Evolutionary conservation across 345 rosid genomes (phyloP), one percentile per base, ranked within the genome.

Genomic region (Salix udensis): DNA sequence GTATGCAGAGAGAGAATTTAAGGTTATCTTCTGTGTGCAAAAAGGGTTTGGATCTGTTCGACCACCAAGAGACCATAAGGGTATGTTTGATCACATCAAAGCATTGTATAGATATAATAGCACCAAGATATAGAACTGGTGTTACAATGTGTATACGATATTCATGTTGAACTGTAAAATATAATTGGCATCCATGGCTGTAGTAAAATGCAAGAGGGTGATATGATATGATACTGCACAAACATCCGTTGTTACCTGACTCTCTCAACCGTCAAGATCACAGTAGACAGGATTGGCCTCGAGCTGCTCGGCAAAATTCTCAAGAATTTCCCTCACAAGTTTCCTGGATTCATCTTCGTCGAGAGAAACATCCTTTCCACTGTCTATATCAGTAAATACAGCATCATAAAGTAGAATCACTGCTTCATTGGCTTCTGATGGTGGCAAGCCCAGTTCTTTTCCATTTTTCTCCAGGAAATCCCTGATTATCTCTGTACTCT

Each of bases 371-470:
- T 73, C 70, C 79, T 84, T 78, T 73, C 26, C 72, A 37, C 55
- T 79, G 64, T 60, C 83, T 42, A 83, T 55, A 46, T 82, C 88
- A 39, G 89, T 77, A 62, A 91, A 87, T 55, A 90, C 84, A 1
- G 82, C 83, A 73, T 89, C 90, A 30, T 92, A 92, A 19, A 92
- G 86, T 83, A 79, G 86, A 80, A 67, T 37, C 62, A 80, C 87
- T 9, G 91, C 74, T 68, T 92, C 97, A 14, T 87, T 88, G 50
- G 88, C 85, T 77, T 92, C 84, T 21, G 85, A 34, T 30, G 90
- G 90, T 42, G 98, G 98, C 87, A 94, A 81, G 28, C 98, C 98
- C 46, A 89, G 71, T 75, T 91, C 89, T 53, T 78, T 78, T 19
- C 92, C 93, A 19, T 85, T 89, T 77, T 84, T 68, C 82, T 85